phyloP scores from a whole-genome alignment of 169 alveolate genomes.

The Fabrea salina region DNA sequence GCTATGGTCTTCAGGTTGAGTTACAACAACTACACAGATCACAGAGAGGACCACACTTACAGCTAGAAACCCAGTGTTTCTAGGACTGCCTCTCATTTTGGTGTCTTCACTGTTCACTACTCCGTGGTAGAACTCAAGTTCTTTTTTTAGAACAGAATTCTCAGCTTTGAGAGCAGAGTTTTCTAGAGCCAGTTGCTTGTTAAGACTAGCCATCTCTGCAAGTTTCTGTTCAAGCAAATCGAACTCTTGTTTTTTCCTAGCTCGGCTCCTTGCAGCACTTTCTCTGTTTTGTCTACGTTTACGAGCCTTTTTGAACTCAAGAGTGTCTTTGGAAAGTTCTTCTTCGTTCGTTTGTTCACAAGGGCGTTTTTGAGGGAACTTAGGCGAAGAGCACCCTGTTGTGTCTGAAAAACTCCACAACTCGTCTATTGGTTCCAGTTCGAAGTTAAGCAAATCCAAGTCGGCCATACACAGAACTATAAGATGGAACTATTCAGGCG shows the following conservation, averaged over 20 bases:
- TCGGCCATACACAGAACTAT: too few relatives aligned
- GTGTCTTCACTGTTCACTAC: neutral
- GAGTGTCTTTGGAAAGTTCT: neutral
- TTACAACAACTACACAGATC: neutral
- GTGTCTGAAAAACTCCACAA: constrained; percentile 1
- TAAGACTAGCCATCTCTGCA: neutral
- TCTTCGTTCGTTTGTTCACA: neutral
- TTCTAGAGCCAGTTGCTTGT: neutral
- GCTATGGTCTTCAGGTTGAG: neutral
- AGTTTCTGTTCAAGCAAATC: neutral
- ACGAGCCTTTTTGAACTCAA: constrained; percentile 14
- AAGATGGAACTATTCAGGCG: too few relatives aligned
- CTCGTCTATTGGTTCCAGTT: neutral
- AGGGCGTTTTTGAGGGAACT: neutral
- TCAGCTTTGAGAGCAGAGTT: neutral
- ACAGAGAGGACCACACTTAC: neutral
- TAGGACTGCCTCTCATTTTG: neutral
- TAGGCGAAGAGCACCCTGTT: constrained; percentile 1
- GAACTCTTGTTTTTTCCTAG: constrained; percentile 4
- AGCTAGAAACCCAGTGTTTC: neutral
- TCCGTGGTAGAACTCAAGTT: constrained; percentile 9
- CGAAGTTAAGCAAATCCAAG: neutral
- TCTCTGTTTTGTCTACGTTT: constrained; percentile 13
- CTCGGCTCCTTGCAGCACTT: constrained; percentile 19
- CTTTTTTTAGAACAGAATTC: constrained; percentile 12